phyloP scores from a whole-genome alignment of 192 early-diverging fungal species.

The Coemansia javaensis region DNA sequence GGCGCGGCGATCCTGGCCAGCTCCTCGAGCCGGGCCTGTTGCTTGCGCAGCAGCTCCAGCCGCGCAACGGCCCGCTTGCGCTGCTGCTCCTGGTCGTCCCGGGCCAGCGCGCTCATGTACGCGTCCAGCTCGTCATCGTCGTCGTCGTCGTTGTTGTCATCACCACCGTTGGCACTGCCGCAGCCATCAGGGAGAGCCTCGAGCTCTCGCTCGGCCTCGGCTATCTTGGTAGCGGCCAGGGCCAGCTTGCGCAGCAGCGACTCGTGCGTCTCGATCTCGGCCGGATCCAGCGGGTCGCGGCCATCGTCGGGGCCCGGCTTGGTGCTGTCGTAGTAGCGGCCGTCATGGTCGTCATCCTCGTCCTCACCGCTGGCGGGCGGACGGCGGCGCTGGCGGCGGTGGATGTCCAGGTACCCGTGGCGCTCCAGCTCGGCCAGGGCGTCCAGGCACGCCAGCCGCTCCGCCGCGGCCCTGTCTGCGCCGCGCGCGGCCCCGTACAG shows the following conservation, averaged over 20 bases:
- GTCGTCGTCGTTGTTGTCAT: neutral
- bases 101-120: conserved; percentile 59
- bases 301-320: conserved; percentile 26
- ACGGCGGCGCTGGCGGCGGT: conserved; percentile 1
- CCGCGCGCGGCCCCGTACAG: conserved; percentile 10
- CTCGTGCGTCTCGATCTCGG: conserved; percentile 65
- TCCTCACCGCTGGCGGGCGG: conserved; percentile 11
- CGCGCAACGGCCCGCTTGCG: conserved; percentile 37
- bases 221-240: conserved; percentile 28
- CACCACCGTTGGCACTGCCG: neutral
- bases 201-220: conserved; percentile 9
- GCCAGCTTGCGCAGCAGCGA: conserved; percentile 48
- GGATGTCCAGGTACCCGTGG: conserved; percentile 39
- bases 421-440: conserved; percentile 62
- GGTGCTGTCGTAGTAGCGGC: conserved; percentile 60
- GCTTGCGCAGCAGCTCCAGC: conserved; percentile 49
- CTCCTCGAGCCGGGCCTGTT: conserved; percentile 12
- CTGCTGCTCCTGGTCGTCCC: conserved; percentile 37
- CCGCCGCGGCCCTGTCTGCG: conserved; percentile 49
- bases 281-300: conserved; percentile 1
- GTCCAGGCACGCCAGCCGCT: conserved; percentile 58
- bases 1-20: conserved; percentile 31
- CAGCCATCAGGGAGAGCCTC: neutral
- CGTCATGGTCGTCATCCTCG: conserved; percentile 56
- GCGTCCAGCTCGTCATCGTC: conserved; percentile 59